Evolutionary conservation across 2,329 filamentous ascomycete species (phyloP).

Genomic region (Triangularia setosa): DNA sequence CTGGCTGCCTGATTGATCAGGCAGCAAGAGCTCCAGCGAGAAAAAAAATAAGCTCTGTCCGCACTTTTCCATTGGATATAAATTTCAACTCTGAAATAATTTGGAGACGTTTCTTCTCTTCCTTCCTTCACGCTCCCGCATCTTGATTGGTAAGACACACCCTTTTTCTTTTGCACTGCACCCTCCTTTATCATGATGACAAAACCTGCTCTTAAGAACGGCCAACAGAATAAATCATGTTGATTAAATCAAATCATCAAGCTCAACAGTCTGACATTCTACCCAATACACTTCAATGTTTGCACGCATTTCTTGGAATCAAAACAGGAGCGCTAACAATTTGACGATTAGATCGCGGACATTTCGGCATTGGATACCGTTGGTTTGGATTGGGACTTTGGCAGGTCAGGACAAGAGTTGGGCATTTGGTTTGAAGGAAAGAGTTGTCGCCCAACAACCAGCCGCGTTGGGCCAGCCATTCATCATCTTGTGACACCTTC

Average conservation of each 20-base stretch:
- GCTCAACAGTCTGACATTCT: slow-evolving; percentile 59
- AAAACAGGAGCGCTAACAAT: slow-evolving; percentile 13
- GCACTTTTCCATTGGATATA: not conserved
- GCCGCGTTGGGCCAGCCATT: not conserved
- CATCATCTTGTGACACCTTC: not conserved
- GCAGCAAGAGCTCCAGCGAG: not conserved
- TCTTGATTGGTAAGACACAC: slow-evolving; percentile 1
- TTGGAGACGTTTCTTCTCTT: slow-evolving; percentile 2
- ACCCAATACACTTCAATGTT: slow-evolving; percentile 6
- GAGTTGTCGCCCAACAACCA: not conserved
- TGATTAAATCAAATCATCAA: slow-evolving; percentile 55
- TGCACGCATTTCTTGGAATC: not conserved
- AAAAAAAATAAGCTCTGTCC: not conserved
- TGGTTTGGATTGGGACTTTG: not conserved
- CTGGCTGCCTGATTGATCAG: not conserved
- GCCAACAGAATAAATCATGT: slow-evolving; percentile 60
- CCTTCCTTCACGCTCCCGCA: not conserved
- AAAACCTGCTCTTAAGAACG: slow-evolving; percentile 58
- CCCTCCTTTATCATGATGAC: slow-evolving; percentile 49
- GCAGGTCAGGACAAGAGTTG: not conserved
- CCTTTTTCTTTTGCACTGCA: slow-evolving; percentile 7
- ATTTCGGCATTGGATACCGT: not conserved
- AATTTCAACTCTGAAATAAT: slow-evolving; percentile 1
- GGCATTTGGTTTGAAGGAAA: not conserved
- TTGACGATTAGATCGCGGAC: not conserved